Evolutionary conservation across 371 early-diverging fungal species (phyloP).

Genomic region (Nosema muscidifuracis): DNA sequence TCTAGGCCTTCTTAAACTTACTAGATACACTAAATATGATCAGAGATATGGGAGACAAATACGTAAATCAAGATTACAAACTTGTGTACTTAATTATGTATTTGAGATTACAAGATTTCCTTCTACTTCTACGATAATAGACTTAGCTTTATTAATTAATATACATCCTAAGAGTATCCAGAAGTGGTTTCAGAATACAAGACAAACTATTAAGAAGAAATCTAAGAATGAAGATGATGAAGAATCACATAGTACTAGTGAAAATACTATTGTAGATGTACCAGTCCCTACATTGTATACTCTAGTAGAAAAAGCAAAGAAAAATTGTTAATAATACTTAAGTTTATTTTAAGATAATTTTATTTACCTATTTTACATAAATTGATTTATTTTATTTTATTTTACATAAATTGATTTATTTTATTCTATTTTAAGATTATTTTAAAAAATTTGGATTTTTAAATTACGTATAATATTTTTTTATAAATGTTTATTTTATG

Average conservation of each 20-base stretch:
- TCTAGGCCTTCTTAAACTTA: slow-evolving; percentile 41
- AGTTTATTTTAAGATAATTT: too few species aligned
- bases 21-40: background rate
- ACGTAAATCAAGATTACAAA: slow-evolving; percentile 38
- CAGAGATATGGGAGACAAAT: slow-evolving; percentile 21
- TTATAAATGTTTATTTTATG: too few species aligned
- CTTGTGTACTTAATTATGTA: slow-evolving; percentile 38
- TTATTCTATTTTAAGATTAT: too few species aligned
- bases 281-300: background rate
- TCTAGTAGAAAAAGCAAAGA: background rate
- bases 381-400: too few species aligned
- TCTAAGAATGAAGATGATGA: too few species aligned
- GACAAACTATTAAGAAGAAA: slow-evolving; percentile 38
- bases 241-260: background rate
- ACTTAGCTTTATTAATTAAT: slow-evolving; percentile 47
- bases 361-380: too few species aligned
- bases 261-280: slow-evolving; percentile 6
- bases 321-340: too few species aligned
- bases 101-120: slow-evolving; percentile 49
- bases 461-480: too few species aligned
- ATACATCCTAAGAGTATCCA: slow-evolving; percentile 46
- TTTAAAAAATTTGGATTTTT: too few species aligned
- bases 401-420: too few species aligned
- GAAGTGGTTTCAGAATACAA: slow-evolving; percentile 55
- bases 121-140: slow-evolving; percentile 20